A percentile compares a stretch with the other conserved stretches of the same genome.
These are phyloP conservation scores for Pythium biforme DNA, from an alignment of 352 stramenopile genomes.

Conservation along the genomic window DNA sequence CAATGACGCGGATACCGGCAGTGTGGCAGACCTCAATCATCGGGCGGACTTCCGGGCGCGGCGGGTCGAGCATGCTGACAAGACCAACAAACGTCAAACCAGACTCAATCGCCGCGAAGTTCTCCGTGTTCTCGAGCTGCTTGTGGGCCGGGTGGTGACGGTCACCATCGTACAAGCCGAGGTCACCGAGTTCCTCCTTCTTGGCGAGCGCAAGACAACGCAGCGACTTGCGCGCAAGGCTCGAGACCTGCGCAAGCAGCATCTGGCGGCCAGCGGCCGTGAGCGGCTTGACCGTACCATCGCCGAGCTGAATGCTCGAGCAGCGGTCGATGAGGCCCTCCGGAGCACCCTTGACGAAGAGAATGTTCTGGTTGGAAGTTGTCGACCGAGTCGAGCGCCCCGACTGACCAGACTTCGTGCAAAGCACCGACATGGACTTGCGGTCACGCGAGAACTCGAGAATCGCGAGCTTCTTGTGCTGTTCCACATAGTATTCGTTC, in stretches of 20 bases:
- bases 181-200: constrained; percentile 90
- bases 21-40: constrained; percentile 95
- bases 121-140: constrained; percentile 74
- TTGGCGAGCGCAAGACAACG: constrained; percentile 96
- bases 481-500: constrained; percentile 73
- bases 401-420: constrained; percentile 41
- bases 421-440: constrained; percentile 98
- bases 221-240: constrained; percentile 91
- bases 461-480: constrained; percentile 92
- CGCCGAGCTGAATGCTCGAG: constrained; percentile 89
- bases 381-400: constrained; percentile 61
- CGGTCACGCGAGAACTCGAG: constrained; percentile 96
- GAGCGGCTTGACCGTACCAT: constrained; percentile 92
- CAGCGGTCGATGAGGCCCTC: constrained; percentile 97
- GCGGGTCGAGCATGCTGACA: constrained; percentile 98
- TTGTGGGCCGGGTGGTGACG: constrained; percentile 85
- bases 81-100: constrained; percentile 97
- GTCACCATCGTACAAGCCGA: constrained; percentile 81
- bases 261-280: constrained; percentile 84
- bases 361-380: constrained; percentile 82
- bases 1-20: constrained; percentile 98
- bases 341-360: constrained; percentile 98
- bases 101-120: constrained; percentile 95
- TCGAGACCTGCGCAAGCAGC: constrained; percentile 90
- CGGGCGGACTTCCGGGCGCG: constrained; percentile 93